A percentile compares a stretch with the other conserved stretches of the same genome.
Evolutionary conservation across 192 early-diverging fungal genomes (phyloP).

Genomic region (Tieghemiomyces parasiticus): DNA sequence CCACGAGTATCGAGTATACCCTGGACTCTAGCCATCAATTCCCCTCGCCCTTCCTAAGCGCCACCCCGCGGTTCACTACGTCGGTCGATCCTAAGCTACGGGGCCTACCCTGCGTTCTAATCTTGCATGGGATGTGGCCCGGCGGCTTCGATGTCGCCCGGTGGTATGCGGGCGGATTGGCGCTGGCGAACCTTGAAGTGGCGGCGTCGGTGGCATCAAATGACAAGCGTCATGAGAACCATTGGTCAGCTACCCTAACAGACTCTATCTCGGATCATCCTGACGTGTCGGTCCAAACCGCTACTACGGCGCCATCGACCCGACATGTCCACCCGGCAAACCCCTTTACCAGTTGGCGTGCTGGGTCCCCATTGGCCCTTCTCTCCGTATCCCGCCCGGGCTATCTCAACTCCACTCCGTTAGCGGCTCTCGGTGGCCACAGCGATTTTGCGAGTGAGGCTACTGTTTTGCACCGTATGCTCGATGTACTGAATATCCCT

Average conservation of each 20-base stretch:
- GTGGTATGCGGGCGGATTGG: conserved; percentile 29
- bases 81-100: conserved; percentile 29
- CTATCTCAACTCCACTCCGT: neutral
- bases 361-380: neutral
- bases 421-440: too few relatives aligned
- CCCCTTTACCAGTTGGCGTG: too few relatives aligned
- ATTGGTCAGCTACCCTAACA: neutral
- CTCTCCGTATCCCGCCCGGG: neutral
- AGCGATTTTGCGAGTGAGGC: neutral
- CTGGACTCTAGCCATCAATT: conserved; percentile 28
- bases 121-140: conserved; percentile 25
- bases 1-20: conserved; percentile 24
- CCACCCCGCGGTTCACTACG: conserved; percentile 27
- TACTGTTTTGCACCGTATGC: neutral
- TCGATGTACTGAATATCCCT: neutral
- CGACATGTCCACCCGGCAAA: too few relatives aligned
- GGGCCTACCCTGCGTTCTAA: conserved; percentile 26
- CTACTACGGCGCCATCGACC: too few relatives aligned
- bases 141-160: conserved; percentile 34
- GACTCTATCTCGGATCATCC: neutral
- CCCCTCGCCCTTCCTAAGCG: conserved; percentile 24
- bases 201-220: neutral
- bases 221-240: neutral
- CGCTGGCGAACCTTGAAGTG: conserved; percentile 17
- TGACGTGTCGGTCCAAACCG: neutral